Evolutionary conservation across 1,284 basidiomycete genomes (phyloP).

Genomic region (Blastosporella zonata): DNA sequence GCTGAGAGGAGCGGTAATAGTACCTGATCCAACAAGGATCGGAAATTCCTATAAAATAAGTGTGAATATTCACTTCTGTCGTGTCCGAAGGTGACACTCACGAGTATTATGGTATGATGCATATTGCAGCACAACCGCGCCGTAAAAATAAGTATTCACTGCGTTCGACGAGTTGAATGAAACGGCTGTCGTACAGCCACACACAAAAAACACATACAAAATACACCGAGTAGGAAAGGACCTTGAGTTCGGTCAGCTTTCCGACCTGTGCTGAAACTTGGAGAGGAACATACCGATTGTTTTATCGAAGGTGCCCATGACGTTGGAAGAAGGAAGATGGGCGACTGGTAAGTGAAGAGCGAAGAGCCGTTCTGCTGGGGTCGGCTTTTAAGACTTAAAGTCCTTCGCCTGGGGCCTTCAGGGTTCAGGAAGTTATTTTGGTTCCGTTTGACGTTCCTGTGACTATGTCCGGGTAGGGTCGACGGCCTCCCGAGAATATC

Average conservation of each 20-base stretch:
- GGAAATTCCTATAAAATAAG: conserved; percentile 3
- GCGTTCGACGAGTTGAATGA: not conserved
- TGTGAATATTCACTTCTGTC: not conserved
- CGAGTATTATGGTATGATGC: conserved; percentile 20
- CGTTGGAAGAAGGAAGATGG: not conserved
- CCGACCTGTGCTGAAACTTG: not conserved
- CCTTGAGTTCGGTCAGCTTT: conserved; percentile 13
- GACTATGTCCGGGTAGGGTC: no score
- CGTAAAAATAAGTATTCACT: conserved; percentile 25
- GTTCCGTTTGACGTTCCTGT: no score
- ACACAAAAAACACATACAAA: conserved; percentile 16
- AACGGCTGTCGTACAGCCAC: not conserved
- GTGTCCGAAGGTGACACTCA: conserved; percentile 10
- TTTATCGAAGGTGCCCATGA: conserved; percentile 20
- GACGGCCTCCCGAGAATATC: no score
- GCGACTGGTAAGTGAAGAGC: not conserved
- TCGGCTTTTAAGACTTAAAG: not conserved
- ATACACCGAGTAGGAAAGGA: conserved; percentile 22
- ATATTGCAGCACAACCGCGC: conserved; percentile 24
- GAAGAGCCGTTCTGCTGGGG: not conserved
- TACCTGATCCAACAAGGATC: conserved; percentile 18
- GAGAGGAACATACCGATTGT: conserved; percentile 17
- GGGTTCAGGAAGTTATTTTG: no score
- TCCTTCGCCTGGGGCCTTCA: no score
- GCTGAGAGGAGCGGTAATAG: not conserved